Conservation (phyloP, 2,329 filamentous ascomycete genomes). For the Pseudogymnoascus sp. region DNA sequence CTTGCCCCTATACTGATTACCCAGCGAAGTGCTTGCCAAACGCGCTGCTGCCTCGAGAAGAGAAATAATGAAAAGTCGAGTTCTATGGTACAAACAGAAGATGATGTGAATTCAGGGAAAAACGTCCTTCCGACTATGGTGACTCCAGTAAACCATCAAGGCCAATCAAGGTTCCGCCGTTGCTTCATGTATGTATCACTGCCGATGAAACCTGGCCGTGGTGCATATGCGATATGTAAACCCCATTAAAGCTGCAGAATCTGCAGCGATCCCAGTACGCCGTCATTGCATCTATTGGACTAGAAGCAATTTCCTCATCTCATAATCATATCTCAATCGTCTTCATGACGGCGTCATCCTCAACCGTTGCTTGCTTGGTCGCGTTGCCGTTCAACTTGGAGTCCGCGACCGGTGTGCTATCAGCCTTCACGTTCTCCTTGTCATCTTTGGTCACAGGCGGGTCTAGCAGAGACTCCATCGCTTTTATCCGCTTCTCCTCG, state of each 20-base stretch:
- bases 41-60: constrained; percentile 6
- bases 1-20: constrained; percentile 2
- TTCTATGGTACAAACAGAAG: constrained; percentile 9
- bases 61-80: constrained; percentile 5
- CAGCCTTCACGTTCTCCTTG: constrained; percentile 24
- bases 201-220: constrained; percentile 4
- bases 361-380: constrained; percentile 23
- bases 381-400: constrained; percentile 20
- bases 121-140: constrained; percentile 7
- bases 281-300: constrained; percentile 6
- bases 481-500: constrained; percentile 21
- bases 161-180: constrained; percentile 7
- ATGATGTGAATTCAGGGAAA: constrained; percentile 7
- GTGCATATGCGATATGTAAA: constrained; percentile 6
- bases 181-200: constrained; percentile 7
- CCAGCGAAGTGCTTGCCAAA: constrained; percentile 7
- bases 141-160: constrained; percentile 5
- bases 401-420: constrained; percentile 14
- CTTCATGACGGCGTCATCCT: constrained; percentile 29
- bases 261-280: constrained; percentile 6
- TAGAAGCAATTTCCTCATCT: constrained; percentile 6
- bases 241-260: constrained; percentile 4
- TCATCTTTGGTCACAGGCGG: constrained; percentile 19
- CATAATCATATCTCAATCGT: constrained; percentile 28
- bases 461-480: constrained; percentile 23